Conservation (phyloP, 768 basidiomycete genomes). For the Pleurotus sapidus region DNA sequence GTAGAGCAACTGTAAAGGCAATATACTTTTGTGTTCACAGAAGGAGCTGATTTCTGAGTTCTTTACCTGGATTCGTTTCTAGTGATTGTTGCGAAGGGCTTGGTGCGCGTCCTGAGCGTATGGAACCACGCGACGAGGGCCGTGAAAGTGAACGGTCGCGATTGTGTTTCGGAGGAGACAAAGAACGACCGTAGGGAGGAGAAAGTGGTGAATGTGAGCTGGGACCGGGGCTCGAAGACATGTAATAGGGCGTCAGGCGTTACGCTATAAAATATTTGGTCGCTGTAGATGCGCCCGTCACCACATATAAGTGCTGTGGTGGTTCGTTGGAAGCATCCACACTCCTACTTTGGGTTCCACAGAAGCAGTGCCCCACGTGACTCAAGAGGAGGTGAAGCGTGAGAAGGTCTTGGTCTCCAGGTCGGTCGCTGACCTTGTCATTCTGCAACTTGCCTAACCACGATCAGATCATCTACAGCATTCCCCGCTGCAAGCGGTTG, state of each 20-base stretch:
- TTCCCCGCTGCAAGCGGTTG: neutral
- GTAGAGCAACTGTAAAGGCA: slow-evolving; percentile 56
- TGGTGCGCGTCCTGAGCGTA: slow-evolving; percentile 46
- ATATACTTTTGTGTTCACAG: slow-evolving; percentile 17
- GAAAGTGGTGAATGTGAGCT: slow-evolving; percentile 11
- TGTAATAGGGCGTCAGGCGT: slow-evolving; percentile 9
- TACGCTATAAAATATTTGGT: neutral
- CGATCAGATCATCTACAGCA: neutral
- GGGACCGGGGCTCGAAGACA: slow-evolving; percentile 30
- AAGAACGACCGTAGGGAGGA: slow-evolving; percentile 14
- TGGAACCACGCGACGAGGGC: slow-evolving; percentile 40
- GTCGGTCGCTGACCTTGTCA: neutral
- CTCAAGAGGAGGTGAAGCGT: too few species aligned
- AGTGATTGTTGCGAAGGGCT: slow-evolving; percentile 50
- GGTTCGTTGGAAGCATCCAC: too few species aligned
- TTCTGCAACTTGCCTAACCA: neutral
- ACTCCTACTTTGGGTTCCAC: too few species aligned
- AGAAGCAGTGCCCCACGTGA: too few species aligned
- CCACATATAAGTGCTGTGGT: neutral
- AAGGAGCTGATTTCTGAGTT: slow-evolving; percentile 2
- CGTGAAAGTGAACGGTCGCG: slow-evolving; percentile 37
- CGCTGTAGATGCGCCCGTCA: neutral
- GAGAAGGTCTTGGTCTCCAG: too few species aligned
- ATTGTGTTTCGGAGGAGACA: slow-evolving; percentile 28
- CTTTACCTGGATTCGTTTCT: slow-evolving; percentile 62